A percentile compares a stretch with the other conserved stretches of the same genome.
These are phyloP conservation scores for Quercus agrifolia DNA, from an alignment of 306 rosid genomes.

Conservation along the genomic window DNA sequence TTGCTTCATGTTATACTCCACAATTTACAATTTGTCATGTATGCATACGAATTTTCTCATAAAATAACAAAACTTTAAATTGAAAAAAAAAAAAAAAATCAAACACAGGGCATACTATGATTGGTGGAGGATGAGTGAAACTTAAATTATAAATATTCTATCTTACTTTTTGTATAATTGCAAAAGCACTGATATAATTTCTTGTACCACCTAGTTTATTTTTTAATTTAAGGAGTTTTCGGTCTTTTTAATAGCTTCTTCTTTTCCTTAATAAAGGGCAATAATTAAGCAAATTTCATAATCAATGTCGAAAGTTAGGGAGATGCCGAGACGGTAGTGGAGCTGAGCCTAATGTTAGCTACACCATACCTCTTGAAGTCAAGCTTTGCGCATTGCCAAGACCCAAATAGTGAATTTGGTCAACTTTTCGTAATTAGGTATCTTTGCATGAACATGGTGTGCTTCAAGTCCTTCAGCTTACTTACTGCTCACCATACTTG, in stretches of 20 bases:
- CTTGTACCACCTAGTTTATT: no score
- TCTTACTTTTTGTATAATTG: no score
- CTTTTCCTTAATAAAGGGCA: slow-evolving; percentile 21
- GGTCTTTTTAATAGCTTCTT: not conserved
- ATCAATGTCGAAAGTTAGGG: slow-evolving; percentile 11
- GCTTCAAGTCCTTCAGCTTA: slow-evolving; percentile 12
- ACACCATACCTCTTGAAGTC: slow-evolving; percentile 14
- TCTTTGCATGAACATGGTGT: slow-evolving; percentile 26
- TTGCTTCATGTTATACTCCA: no score
- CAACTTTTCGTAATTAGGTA: slow-evolving; percentile 57
- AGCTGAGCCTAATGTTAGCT: slow-evolving; percentile 42
- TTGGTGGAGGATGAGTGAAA: no score
- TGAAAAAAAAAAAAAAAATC: no score
- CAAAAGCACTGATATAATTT: no score
- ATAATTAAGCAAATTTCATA: slow-evolving; percentile 11
- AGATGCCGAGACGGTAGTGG: slow-evolving; percentile 30
- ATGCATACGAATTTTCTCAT: no score
- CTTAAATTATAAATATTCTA: no score
- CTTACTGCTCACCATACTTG: slow-evolving; percentile 45
- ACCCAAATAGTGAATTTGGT: slow-evolving; percentile 32
- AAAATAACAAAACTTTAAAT: no score
- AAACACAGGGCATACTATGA: no score
- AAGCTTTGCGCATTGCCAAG: slow-evolving; percentile 14
- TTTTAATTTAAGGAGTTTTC: not conserved
- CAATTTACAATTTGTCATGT: no score